Base-by-base conservation (phyloP, 345 rosid genomes). In the Corchorus olitorius region DNA sequence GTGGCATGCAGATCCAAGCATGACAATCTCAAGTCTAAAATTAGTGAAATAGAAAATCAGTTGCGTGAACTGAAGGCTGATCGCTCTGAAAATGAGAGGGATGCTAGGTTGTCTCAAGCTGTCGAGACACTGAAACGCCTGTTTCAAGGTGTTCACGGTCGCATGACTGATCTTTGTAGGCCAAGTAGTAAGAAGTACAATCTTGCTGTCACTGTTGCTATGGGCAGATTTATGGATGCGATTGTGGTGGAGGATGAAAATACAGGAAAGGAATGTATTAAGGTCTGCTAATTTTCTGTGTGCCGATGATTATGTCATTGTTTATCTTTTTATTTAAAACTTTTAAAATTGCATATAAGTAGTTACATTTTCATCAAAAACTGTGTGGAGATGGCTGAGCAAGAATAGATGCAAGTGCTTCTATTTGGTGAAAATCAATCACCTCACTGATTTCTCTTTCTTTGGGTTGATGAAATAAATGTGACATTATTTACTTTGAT, bases 191-290 rank as follows among this genome's bases (percentile, higher is more conserved):
- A 92, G 84, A 96, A 96, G 81, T 93, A 92, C 84, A 91, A 96
- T 81, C 97, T 96, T 83, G 99, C 98, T 75, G 92, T 96, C 79
- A 96, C 97, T 74, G 99, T 96, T 80, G 95, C 97, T 43, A 96
- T 96, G 99, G 99, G 99, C 41, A 92, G 79, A 88, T 96, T 96
- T 83, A 96, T 96, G 98, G 99, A 96, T 88, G 94, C 98, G 3
- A 95, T 93, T 56, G 97, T 96, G 69, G 99, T 93, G 41, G 98
- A 96, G 81, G 97, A 96, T 88, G 99, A 96, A 87, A 83, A 70
- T 74, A 93, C 95, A 0, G 98, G 97, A 77, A 96, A 93, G 85
- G 99, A 92, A 88, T 93, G 99, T 86, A 93, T 96, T 83, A 96
- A 96, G 97, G 99, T 96, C 37, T 65, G 43, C 53, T 52, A 46